Evolutionary conservation across 2,329 filamentous ascomycete species (phyloP).

Genomic region (Epichloe baconii): DNA sequence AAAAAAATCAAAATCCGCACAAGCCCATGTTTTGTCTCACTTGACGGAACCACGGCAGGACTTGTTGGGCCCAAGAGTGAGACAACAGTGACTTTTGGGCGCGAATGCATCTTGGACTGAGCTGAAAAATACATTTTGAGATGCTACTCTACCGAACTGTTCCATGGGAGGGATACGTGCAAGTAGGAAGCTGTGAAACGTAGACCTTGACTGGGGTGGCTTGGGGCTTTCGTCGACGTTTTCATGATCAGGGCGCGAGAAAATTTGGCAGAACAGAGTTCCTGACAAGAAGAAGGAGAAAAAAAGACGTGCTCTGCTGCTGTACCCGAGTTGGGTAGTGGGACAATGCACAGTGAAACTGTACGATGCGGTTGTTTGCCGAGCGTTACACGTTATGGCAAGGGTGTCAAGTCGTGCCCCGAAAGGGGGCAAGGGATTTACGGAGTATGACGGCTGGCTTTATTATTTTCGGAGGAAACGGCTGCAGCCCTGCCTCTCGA

Average conservation of each 20-base stretch:
- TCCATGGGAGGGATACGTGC: too few species aligned
- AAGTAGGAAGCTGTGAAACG: not conserved
- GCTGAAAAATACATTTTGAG: too few species aligned
- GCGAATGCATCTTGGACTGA: too few species aligned
- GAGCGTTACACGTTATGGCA: not conserved
- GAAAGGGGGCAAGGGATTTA: not conserved
- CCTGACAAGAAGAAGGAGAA: not conserved
- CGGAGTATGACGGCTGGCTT: not conserved
- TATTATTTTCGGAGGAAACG: not conserved
- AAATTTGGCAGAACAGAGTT: not conserved
- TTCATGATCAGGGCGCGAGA: not conserved
- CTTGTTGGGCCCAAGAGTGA: too few species aligned
- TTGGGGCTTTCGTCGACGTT: not conserved
- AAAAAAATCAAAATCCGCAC: fast-evolving
- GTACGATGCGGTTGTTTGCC: slow-evolving; percentile 2
- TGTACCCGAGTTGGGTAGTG: not conserved
- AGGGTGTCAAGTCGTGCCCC: not conserved
- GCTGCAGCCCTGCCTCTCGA: not conserved
- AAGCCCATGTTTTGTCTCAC: too few species aligned
- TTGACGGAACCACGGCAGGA: too few species aligned
- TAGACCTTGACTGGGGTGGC: not conserved
- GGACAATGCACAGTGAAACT: not conserved
- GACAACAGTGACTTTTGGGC: too few species aligned
- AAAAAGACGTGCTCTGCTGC: not conserved
- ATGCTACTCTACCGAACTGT: too few species aligned